phyloP scores from a whole-genome alignment of 768 basidiomycete genomes.

The Termitomyces heimii region DNA sequence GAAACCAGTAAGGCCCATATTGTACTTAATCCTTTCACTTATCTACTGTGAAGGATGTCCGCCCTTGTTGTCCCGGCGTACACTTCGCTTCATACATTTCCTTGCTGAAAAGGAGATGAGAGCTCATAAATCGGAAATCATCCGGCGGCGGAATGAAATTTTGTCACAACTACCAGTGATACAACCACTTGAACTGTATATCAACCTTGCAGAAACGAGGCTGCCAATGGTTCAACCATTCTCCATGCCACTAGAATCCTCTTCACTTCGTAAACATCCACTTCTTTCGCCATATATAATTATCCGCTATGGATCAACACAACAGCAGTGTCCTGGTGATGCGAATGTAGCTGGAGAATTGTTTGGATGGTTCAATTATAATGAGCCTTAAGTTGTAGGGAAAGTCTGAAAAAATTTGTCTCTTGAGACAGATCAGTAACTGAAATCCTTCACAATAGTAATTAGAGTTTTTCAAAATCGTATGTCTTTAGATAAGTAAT shows the following conservation, averaged over 20 bases:
- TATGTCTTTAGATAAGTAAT: no score
- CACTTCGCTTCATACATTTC: neutral
- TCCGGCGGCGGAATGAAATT: neutral
- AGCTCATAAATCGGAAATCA: neutral
- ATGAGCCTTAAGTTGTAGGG: neutral
- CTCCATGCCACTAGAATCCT: neutral
- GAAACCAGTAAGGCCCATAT: neutral
- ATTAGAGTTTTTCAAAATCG: no score
- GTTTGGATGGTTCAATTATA: neutral
- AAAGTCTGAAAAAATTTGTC: neutral
- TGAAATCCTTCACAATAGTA: no score
- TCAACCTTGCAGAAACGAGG: neutral
- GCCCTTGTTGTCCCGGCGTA: neutral
- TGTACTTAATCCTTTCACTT: neutral
- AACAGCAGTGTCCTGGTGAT: neutral
- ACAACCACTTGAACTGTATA: neutral
- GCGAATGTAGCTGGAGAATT: neutral
- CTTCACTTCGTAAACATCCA: neutral
- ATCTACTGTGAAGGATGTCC: neutral
- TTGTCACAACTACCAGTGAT: neutral
- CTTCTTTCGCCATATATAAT: neutral
- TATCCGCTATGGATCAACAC: neutral
- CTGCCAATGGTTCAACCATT: neutral
- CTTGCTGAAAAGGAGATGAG: neutral
- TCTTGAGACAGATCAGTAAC: neutral